Percentiles rank a stretch among this genome's conserved stretches.
Evolutionary conservation across 257 asterid species (phyloP).

Genomic region (Misopates orontium): DNA sequence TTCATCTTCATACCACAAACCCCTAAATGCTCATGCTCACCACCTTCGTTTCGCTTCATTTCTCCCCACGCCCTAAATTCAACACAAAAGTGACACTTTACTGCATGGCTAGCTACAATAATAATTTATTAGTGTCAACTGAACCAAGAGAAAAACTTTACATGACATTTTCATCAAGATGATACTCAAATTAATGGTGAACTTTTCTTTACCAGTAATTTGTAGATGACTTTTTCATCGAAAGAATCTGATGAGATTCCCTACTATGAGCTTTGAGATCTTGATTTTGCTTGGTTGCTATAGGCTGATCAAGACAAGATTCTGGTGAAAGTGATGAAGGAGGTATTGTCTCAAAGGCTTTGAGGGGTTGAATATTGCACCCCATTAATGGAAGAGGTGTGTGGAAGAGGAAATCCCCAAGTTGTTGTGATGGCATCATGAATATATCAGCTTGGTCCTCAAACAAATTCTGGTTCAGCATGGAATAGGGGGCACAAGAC

Average conservation of each 20-base stretch:
- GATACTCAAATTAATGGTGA: no score
- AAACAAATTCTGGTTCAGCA: constrained; percentile 62
- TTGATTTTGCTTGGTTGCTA: constrained; percentile 38
- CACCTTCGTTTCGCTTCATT: constrained; percentile 47
- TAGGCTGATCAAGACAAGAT: constrained; percentile 31
- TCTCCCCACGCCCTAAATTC: constrained; percentile 70
- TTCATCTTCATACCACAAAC: constrained; percentile 71
- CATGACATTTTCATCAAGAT: no score
- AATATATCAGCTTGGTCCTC: constrained; percentile 46
- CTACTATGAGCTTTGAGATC: constrained; percentile 34
- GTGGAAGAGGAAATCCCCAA: constrained; percentile 51
- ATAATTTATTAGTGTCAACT: no score
- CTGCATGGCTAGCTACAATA: no score
- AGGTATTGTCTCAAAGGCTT: no score
- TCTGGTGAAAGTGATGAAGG: constrained; percentile 18
- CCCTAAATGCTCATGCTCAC: constrained; percentile 45
- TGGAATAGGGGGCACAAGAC: constrained; percentile 37
- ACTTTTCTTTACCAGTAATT: constrained; percentile 51
- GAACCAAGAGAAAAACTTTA: no score
- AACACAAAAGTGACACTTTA: neutral
- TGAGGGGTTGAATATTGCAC: no score
- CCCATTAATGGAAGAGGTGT: constrained; percentile 24
- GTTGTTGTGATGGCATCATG: constrained; percentile 49
- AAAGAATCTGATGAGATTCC: constrained; percentile 54
- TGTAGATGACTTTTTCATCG: constrained; percentile 60